Evolutionary conservation across 1,284 basidiomycete genomes (phyloP).

Genomic region (Lentinula novae-zelandiae): DNA sequence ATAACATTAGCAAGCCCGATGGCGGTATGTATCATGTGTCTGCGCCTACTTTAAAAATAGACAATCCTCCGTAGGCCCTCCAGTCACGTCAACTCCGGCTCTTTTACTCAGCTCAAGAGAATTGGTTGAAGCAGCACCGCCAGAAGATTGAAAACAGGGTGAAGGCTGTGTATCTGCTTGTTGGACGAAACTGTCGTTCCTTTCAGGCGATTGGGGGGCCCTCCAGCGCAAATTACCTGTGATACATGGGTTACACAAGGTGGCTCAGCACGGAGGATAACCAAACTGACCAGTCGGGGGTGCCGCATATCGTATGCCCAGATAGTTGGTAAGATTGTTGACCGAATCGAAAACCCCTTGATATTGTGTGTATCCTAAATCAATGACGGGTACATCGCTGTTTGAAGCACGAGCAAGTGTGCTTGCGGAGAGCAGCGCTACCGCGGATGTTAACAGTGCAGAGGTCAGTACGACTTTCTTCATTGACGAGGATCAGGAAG

Average conservation of each 20-base stretch:
- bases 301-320: constrained; percentile 30
- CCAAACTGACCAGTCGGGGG: constrained; percentile 25
- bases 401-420: background rate
- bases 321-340: constrained; percentile 23
- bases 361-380: constrained; percentile 30
- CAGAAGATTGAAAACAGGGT: constrained; percentile 22
- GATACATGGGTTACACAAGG: background rate
- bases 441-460: background rate
- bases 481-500: background rate
- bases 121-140: constrained; percentile 7
- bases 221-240: constrained; percentile 30
- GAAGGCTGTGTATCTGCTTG: constrained; percentile 27
- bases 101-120: constrained; percentile 8
- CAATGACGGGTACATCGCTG: constrained; percentile 12
- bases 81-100: background rate
- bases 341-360: constrained; percentile 24
- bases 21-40: background rate
- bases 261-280: background rate
- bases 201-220: constrained; percentile 27
- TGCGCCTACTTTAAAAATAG: constrained; percentile 27
- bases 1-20: background rate
- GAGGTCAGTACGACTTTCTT: background rate
- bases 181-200: constrained; percentile 25
- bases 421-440: background rate
- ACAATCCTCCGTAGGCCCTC: constrained; percentile 25